A percentile compares a stretch with the other conserved stretches of the same genome.
Evolutionary conservation across 257 asterid species (phyloP).

Genomic region (Lavandula angustifolia): DNA sequence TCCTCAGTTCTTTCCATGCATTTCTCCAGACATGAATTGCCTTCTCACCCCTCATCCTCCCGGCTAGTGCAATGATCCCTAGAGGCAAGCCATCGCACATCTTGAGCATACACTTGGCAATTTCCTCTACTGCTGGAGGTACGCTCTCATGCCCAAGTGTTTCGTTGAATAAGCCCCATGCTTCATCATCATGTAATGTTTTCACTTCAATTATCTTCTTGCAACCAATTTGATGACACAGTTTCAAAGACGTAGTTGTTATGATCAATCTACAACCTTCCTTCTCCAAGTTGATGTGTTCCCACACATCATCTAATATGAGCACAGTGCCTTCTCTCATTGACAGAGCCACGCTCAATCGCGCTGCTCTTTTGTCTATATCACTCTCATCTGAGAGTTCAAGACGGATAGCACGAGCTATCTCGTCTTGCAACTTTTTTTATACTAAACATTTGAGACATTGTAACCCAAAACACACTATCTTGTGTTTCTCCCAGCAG

Average conservation of each 20-base stretch:
- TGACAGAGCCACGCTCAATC: neutral
- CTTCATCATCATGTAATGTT: conserved; percentile 17
- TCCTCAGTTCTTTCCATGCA: conserved; percentile 3
- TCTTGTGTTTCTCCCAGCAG: neutral
- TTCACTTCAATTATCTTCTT: conserved; percentile 7
- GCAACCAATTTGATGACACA: conserved; percentile 17
- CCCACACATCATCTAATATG: conserved; percentile 28
- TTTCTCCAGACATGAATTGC: conserved; percentile 24
- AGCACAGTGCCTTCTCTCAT: conserved; percentile 4
- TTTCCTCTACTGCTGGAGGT: neutral
- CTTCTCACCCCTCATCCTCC: conserved; percentile 22
- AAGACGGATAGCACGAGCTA: neutral
- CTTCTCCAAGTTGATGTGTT: neutral
- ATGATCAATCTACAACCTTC: conserved; percentile 13
- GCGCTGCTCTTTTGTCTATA: conserved; percentile 13
- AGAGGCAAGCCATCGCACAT: conserved; percentile 29
- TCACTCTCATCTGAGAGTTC: conserved; percentile 14
- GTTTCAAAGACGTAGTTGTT: conserved; percentile 20
- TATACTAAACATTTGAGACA: conserved; percentile 10
- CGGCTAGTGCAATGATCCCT: conserved; percentile 26
- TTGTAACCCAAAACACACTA: conserved; percentile 16
- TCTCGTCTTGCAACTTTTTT: conserved; percentile 18
- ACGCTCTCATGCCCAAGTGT: conserved; percentile 1
- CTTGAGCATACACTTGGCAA: conserved; percentile 9
- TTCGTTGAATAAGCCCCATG: conserved; percentile 22